Evolutionary conservation across 805 yeast genomes (phyloP), one percentile per base, ranked within the genome.

Genomic region (Myxozyma vanderwaltii): DNA sequence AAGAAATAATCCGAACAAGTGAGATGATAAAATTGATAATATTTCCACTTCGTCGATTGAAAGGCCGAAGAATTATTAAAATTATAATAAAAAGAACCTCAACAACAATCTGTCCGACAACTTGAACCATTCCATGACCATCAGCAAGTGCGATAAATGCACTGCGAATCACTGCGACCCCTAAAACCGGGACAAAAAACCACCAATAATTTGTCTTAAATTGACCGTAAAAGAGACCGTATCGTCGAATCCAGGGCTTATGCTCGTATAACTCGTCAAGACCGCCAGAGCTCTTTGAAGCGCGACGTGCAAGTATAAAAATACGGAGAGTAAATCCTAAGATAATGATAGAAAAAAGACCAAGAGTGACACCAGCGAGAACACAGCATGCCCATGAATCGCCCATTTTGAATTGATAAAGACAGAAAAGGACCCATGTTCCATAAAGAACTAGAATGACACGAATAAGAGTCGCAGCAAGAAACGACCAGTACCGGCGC

Each of bases 141-240:
- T 70, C 65, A 5, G 70, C 75, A 2, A 72, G 66, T 0, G 72
- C 74, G 51, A 72, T 61, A 45, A 72, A 70, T 19, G 75, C 74
- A 50, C 69, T 70, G 36, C 73, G 61, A 19, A 66, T 68, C 56
- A 72, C 66, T 7, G 70, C 58, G 1, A 68, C 69, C 12, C 50
- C 41, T 21, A 70, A 36, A 8, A 63, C 44, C 7, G 67, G 58
- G 5, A 72, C 61, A 49, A 72, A 72, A 43, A 69, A 67, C 74
- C 74, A 72, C 75, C 75, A 72, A 57, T 61, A 70, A 41, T 60
- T 52, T 36, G 69, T 64, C 51, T 66, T 64, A 58, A 69, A 72
- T 58, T 70, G 72, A 55, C 71, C 72, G 56, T 72, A 72, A 47
- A 72, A 69, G 15, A 72, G 68, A 4, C 75, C 75, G 51, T 70